phyloP scores from a whole-genome alignment of 2,329 filamentous ascomycete genomes.

The Beauveria australis region DNA sequence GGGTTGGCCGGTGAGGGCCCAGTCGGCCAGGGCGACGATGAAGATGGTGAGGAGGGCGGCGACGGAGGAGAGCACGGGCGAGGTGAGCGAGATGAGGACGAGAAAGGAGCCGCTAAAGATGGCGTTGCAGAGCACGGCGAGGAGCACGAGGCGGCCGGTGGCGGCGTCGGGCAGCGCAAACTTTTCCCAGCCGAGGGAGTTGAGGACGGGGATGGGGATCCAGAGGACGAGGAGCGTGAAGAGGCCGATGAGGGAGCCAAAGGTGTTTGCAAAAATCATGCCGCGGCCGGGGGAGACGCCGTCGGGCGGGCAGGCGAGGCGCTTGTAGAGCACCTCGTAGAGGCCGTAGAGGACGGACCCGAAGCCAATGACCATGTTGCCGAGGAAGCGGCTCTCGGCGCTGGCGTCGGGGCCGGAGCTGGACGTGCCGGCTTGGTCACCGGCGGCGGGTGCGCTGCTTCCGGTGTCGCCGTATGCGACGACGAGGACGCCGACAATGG shows the following conservation, averaged over 20 bases:
- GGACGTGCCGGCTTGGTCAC: constrained; percentile 33
- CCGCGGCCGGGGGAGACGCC: constrained; percentile 77
- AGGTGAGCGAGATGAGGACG: constrained; percentile 85
- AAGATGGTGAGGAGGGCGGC: constrained; percentile 94
- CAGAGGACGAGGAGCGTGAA: constrained; percentile 86
- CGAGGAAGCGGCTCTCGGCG: constrained; percentile 62
- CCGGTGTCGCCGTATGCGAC: constrained; percentile 83
- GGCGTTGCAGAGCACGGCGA: constrained; percentile 81
- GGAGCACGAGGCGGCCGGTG: constrained; percentile 69
- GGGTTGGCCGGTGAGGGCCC: constrained; percentile 70
- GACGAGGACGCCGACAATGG: constrained; percentile 83
- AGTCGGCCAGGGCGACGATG: constrained; percentile 87
- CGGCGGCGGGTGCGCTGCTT: constrained; percentile 28
- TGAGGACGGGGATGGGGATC: constrained; percentile 81
- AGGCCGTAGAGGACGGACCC: constrained; percentile 91
- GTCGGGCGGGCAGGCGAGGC: constrained; percentile 84
- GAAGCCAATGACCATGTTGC: constrained; percentile 85
- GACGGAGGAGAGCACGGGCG: constrained; percentile 84
- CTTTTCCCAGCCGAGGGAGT: constrained; percentile 66
- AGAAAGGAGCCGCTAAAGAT: constrained; percentile 90
- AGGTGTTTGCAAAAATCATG: constrained; percentile 91
- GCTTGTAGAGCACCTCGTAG: constrained; percentile 96
- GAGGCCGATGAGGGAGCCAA: constrained; percentile 75
- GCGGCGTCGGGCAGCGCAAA: constrained; percentile 76
- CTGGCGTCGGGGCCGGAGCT: constrained; percentile 20